Evolutionary conservation across 192 early-diverging fungal genomes (phyloP), one percentile per base, ranked within the genome.

Genomic region (Coemansia sp.): DNA sequence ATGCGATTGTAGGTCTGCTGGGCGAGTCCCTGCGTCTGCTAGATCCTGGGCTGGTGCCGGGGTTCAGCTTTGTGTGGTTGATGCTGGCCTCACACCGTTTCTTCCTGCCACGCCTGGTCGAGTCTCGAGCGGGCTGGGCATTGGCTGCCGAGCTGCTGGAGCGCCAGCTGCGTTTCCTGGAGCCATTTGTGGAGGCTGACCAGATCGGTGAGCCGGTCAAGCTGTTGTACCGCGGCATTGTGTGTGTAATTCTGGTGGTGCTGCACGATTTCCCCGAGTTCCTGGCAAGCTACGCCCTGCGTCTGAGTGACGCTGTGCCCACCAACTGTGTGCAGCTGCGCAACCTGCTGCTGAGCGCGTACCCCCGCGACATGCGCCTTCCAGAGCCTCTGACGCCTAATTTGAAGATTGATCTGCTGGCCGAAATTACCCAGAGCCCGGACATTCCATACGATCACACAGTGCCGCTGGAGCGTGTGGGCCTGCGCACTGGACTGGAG

Each of bases 261-360:
- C 73, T 97, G 60, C 95, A 97, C 70, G 97, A 99, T 71, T 97
- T 93, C 71, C 97, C 97, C 14, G 97, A 99, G 77, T 99, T 97
- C 76, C 81, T 99, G 57, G 89, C 92, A 63, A 90, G 89, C 62
- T 92, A 96, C 63, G 91, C 95, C 67, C 91, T 94, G 57, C 88
- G 86, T 47, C 88, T 99, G 67, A 91, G 93, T 66, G 90, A 97
- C 76, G 88, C 92, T 15, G 93, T 99, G 46, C 97, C 97, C 2
- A 74, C 85, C 17, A 83, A 81, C 12, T 99, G 97, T 70, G 90
- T 97, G 54, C 97, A 99, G 72, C 82, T 99, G 23, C 87, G 95
- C 28, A 99, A 99, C 68, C 78, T 99, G 66, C 91, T 99, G 56
- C 82, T 99, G n/a, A 94, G 92, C 59, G 95, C 97, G 3, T 97